A percentile compares a stretch with the other conserved stretches of the same genome.
These are phyloP conservation scores for Wickerhamiella slavikovae DNA, from an alignment of 805 yeast genomes.

Conservation along the genomic window DNA sequence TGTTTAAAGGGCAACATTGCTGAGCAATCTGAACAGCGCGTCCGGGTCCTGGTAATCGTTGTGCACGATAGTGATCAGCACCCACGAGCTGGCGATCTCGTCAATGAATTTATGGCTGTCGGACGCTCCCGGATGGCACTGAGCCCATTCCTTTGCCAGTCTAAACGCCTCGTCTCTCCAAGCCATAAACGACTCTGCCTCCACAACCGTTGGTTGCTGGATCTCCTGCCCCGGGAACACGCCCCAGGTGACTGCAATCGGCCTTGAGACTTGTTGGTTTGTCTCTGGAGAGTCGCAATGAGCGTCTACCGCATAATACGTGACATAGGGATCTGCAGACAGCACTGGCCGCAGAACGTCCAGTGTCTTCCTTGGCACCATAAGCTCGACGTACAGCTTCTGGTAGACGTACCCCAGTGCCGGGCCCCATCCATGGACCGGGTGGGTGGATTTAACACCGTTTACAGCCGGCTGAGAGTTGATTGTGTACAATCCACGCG, in stretches of 20 bases:
- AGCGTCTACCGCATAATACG: slow-evolving; percentile 51
- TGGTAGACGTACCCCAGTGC: slow-evolving; percentile 81
- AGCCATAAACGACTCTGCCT: slow-evolving; percentile 74
- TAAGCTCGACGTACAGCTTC: slow-evolving; percentile 77
- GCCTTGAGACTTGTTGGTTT: slow-evolving; percentile 54
- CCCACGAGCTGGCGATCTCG: slow-evolving; percentile 34
- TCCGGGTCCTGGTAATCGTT: slow-evolving; percentile 35
- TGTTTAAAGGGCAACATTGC: slow-evolving; percentile 1
- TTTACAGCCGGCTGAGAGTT: slow-evolving; percentile 91
- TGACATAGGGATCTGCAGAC: slow-evolving; percentile 28
- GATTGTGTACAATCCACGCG: slow-evolving; percentile 52
- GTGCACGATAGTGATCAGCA: slow-evolving; percentile 74
- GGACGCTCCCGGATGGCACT: slow-evolving; percentile 15
- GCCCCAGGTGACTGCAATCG: slow-evolving; percentile 97
- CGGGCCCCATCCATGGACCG: slow-evolving; percentile 88
- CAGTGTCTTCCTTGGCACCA: slow-evolving; percentile 41
- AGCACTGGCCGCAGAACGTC: slow-evolving; percentile 28
- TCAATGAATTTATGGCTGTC: slow-evolving; percentile 24
- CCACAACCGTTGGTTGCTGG: slow-evolving; percentile 90
- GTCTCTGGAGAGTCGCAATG: slow-evolving; percentile 36
- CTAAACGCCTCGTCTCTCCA: slow-evolving; percentile 94
- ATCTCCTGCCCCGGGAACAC: slow-evolving; percentile 92
- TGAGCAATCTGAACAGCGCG: slow-evolving; percentile 16
- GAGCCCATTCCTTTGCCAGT: slow-evolving; percentile 60
- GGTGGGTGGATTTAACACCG: slow-evolving; percentile 51